Percentiles rank a stretch among this genome's conserved stretches.
Evolutionary conservation across 495 filamentous ascomycete species (phyloP).

Genomic region (Alectoria sarmentosa): DNA sequence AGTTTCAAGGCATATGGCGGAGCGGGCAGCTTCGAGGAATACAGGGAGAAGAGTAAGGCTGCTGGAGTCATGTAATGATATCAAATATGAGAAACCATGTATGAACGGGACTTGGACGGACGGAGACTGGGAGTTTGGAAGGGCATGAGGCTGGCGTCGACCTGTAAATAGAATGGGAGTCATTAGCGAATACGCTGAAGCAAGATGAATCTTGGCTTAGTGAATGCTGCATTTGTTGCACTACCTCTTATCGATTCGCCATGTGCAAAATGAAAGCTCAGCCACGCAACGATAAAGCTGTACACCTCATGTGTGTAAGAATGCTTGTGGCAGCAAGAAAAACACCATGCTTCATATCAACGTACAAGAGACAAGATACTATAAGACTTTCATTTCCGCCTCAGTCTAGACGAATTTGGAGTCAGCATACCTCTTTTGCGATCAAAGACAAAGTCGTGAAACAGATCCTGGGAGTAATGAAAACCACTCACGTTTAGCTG

Average conservation of each 20-base stretch:
- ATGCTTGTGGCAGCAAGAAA: not conserved
- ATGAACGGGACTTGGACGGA: not conserved
- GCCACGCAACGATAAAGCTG: not conserved
- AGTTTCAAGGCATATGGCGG: conserved; percentile 29
- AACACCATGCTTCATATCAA: not conserved
- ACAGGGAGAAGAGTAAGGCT: conserved; percentile 34
- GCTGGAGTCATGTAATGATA: conserved; percentile 23
- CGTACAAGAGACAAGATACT: not conserved
- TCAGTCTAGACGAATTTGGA: not conserved
- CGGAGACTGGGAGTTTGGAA: not conserved
- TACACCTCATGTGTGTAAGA: not conserved
- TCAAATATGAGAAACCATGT: not conserved
- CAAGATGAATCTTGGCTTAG: not conserved
- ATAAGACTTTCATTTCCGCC: not conserved
- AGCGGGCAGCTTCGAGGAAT: conserved; percentile 49
- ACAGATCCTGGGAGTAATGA: not conserved
- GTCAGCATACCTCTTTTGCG: not conserved
- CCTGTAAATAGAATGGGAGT: not conserved
- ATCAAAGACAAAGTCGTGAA: not conserved
- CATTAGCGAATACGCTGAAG: not conserved
- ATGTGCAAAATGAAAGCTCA: not conserved
- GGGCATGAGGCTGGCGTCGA: not conserved
- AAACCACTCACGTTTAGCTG: conserved; percentile 71
- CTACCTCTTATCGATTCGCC: not conserved
- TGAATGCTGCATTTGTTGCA: not conserved